phyloP scores from a whole-genome alignment of 768 basidiomycete genomes.

The Hemileccinum rubropunctum region DNA sequence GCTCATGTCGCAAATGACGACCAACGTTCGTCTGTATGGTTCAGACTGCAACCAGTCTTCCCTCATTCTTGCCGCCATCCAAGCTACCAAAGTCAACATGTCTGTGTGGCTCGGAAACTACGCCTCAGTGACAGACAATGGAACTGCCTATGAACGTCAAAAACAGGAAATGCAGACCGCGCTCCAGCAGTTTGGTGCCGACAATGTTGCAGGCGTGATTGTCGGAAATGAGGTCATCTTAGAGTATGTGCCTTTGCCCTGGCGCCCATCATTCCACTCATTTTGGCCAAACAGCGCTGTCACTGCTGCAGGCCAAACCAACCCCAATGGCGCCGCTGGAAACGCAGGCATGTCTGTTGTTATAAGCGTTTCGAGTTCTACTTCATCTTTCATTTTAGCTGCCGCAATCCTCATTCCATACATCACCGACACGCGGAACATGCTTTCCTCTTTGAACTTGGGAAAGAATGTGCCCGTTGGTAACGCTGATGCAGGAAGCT shows the following conservation, averaged over 20 bases:
- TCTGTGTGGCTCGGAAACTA: slow-evolving; percentile 77
- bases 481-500: slow-evolving; percentile 82
- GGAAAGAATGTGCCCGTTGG: slow-evolving; percentile 67
- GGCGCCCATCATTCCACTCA: not conserved
- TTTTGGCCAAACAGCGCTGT: slow-evolving; percentile 49
- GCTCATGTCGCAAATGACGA: slow-evolving; percentile 85
- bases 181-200: slow-evolving; percentile 73
- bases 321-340: slow-evolving; percentile 60
- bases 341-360: slow-evolving; percentile 30
- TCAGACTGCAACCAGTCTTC: slow-evolving; percentile 84
- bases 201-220: slow-evolving; percentile 74
- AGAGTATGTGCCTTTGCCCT: slow-evolving; percentile 43
- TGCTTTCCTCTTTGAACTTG: slow-evolving; percentile 56
- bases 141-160: slow-evolving; percentile 72
- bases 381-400: slow-evolving; percentile 32
- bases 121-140: slow-evolving; percentile 56
- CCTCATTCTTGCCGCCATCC: slow-evolving; percentile 84
- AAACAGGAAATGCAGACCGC: slow-evolving; percentile 62
- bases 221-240: slow-evolving; percentile 93
- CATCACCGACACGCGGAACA: slow-evolving; percentile 63
- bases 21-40: slow-evolving; percentile 79
- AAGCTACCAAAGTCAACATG: slow-evolving; percentile 86
- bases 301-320: slow-evolving; percentile 43
- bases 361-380: not conserved
- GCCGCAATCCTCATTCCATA: slow-evolving; percentile 60